A percentile compares a stretch with the other conserved stretches of the same genome.
Conservation (phyloP, 176 grass and related monocot genomes). For the Cenchrus fungigraminus region DNA sequence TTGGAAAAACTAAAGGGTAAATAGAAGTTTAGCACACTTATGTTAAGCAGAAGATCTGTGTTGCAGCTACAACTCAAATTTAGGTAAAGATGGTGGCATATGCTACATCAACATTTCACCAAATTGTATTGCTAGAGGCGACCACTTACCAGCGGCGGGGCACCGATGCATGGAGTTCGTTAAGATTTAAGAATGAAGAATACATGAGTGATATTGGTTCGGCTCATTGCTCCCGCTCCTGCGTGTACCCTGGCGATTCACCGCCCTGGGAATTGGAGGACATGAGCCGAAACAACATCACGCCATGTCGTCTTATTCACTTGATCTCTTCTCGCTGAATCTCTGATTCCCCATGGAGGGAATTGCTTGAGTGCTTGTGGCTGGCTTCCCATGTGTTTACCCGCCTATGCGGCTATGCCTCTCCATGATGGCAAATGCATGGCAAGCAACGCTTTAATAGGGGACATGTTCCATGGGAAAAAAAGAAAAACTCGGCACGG, state of each 20-base stretch:
- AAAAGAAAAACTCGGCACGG: too few species aligned
- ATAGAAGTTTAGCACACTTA: too few species aligned
- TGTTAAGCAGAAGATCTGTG: too few species aligned
- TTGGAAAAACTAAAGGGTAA: too few species aligned
- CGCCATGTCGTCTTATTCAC: constrained; percentile 47
- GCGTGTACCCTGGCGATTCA: background rate
- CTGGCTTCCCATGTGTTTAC: background rate
- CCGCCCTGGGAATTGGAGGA: background rate
- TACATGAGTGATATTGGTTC: constrained; percentile 62
- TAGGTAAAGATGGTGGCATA: too few species aligned
- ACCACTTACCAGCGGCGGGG: background rate
- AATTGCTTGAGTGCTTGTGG: background rate
- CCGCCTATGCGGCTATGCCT: background rate
- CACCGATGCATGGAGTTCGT: background rate
- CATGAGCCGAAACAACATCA: constrained; percentile 50
- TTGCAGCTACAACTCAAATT: too few species aligned
- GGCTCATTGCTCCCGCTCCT: constrained; percentile 25
- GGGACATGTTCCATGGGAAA: background rate
- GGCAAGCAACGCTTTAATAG: background rate
- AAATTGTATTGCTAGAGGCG: background rate
- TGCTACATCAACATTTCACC: background rate
- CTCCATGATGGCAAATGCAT: background rate
- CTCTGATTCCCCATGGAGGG: too few species aligned
- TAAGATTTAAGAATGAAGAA: constrained; percentile 33
- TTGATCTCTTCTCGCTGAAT: background rate